Percentiles rank a stretch among this genome's conserved stretches.
phyloP scores from a whole-genome alignment of 2,329 filamentous ascomycete genomes.

The Colletotrichum sp. region DNA sequence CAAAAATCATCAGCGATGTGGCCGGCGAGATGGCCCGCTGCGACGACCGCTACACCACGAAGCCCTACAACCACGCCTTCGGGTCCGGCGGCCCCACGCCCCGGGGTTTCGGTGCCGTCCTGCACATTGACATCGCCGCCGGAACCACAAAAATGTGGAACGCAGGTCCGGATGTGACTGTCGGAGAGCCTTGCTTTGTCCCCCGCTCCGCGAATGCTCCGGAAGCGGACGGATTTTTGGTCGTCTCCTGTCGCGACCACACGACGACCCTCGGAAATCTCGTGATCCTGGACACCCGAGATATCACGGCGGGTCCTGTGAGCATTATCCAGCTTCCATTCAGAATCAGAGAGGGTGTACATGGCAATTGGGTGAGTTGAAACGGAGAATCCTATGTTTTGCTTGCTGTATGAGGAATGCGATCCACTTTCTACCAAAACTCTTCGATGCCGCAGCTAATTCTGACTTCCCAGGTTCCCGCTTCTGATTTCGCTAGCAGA shows the following conservation, averaged over 20 bases:
- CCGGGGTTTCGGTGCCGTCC: neutral
- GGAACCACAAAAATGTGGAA: neutral
- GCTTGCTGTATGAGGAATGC: accelerated
- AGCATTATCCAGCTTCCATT: neutral
- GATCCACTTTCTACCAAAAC: accelerated
- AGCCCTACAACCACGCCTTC: neutral
- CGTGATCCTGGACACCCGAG: neutral
- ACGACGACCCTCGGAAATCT: neutral
- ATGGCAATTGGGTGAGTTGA: neutral
- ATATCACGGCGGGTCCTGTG: neutral
- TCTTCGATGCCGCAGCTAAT: neutral
- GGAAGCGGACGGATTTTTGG: neutral
- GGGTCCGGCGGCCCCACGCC: neutral
- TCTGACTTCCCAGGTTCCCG: accelerated
- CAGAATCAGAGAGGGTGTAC: neutral
- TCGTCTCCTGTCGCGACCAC: neutral
- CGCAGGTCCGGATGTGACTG: neutral
- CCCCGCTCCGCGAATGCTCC: neutral
- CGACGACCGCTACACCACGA: neutral
- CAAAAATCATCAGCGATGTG: neutral
- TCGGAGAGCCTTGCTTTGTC: neutral
- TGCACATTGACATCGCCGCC: neutral
- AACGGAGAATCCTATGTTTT: neutral
- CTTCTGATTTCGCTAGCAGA: neutral
- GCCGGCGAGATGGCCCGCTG: neutral